Base-by-base conservation (phyloP, 805 yeast species). In the Hanseniaspora valbyensis region DNA sequence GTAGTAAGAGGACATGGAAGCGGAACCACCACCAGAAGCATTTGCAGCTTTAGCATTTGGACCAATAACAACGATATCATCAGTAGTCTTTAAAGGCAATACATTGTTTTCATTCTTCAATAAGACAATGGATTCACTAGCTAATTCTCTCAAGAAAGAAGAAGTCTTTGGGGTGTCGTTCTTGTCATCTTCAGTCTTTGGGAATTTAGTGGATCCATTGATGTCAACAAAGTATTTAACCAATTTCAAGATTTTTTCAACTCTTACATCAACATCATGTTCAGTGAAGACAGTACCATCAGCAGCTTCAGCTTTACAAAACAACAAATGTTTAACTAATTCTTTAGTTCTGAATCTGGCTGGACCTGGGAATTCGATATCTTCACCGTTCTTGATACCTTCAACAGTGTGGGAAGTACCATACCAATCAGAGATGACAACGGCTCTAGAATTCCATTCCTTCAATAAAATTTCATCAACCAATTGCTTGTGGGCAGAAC, bases 291-390 rank as follows among this genome's bases (percentile, higher is more conserved):
- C 25, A 26, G 45, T 45, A 8, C 53, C 53, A 32, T 50, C 53
- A 9, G 33, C 21, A 53, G 63, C 69, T 37, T 76, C 59, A 54
- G 73, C 75, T 53, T 67, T 68, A 48, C 67, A 59, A 50, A 54
- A 56, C 19, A 76, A 65, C 40, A 72, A 70, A 56, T 72, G 77
- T 7, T 66, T 54, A 16, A 76, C 62, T 12, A 69, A 62, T 26
- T 62, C 62, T 28, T 36, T 19, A 1, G 63, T 63, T 55, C 71
- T 64, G 65, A 79, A 70, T 42, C 71, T 62, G 2, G 78, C 65
- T 18, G 78, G 76, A 33, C 84, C 85, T 1, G 85, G 85, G 81
- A 77, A 77, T 61, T 80, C 85, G 56, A 80, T 65, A 58, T 78
- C 80, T 50, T 80, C 64, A 7, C 84, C 83, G 32, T 76, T 75